These are phyloP conservation scores for Termitomyces sp. DNA, from an alignment of 768 basidiomycete species.

Conservation along the genomic window DNA sequence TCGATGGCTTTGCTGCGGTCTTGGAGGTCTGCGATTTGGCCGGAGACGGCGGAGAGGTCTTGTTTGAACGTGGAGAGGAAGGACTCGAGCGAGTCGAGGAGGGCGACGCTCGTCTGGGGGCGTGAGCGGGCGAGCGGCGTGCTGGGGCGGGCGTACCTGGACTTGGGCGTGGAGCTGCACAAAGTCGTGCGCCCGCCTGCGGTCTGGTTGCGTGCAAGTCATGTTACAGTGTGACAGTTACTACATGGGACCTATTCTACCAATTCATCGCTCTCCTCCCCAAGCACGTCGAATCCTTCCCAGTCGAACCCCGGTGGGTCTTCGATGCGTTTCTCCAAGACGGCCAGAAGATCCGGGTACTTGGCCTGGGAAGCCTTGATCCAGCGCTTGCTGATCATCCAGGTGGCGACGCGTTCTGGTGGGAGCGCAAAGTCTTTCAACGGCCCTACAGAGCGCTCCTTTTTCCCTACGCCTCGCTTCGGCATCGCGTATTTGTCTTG, in stretches of 20 bases:
- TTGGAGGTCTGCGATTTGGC: conserved; percentile 94
- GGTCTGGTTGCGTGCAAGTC: conserved; percentile 20
- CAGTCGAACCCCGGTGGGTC: conserved; percentile 48
- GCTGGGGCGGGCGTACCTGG: conserved; percentile 40
- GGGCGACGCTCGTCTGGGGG: conserved; percentile 71
- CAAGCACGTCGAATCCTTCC: conserved; percentile 42
- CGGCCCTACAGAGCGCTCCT: conserved; percentile 47
- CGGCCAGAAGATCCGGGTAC: conserved; percentile 42
- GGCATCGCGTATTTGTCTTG: conserved; percentile 40
- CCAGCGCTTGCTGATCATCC: conserved; percentile 79
- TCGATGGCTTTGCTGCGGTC: conserved; percentile 89
- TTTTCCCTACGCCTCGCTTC: conserved; percentile 53
- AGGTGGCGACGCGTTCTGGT: conserved; percentile 56
- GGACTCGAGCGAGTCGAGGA: conserved; percentile 82
- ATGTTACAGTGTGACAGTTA: neutral
- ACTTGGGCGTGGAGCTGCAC: conserved; percentile 91
- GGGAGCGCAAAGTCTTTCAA: conserved; percentile 56
- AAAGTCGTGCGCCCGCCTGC: conserved; percentile 53
- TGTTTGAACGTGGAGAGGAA: conserved; percentile 95
- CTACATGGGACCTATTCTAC: conserved; percentile 5
- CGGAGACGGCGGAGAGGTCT: conserved; percentile 91
- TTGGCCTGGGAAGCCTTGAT: conserved; percentile 30
- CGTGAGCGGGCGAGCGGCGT: too few species aligned
- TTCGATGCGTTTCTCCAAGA: conserved; percentile 37
- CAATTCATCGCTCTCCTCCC: conserved; percentile 47